Evolutionary conservation across 192 early-diverging fungal genomes (phyloP).

Genomic region (Backusella liffmaniae): DNA sequence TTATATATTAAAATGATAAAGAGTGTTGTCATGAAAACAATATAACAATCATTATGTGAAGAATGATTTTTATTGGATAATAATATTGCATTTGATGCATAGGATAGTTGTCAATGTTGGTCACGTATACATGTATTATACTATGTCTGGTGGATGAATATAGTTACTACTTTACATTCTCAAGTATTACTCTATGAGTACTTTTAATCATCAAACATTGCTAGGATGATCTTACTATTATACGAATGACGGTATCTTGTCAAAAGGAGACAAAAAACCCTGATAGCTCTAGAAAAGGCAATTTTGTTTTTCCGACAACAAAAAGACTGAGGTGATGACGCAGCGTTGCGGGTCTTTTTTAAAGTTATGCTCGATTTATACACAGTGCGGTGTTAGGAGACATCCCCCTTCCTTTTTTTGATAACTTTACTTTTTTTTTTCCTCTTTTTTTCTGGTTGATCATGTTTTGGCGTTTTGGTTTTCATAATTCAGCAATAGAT

Average conservation of each 20-base stretch:
- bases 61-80: too few species aligned
- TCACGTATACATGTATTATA: not conserved
- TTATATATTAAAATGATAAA: too few species aligned
- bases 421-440: conserved; percentile 3
- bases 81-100: too few species aligned
- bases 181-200: not conserved
- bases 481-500: conserved; percentile 90
- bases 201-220: not conserved
- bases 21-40: too few species aligned
- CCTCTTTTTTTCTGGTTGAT: conserved; percentile 7
- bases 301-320: not conserved
- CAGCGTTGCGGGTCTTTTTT: not conserved
- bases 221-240: not conserved
- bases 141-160: not conserved
- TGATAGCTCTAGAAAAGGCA: not conserved
- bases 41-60: too few species aligned
- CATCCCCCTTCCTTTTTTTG: conserved; percentile 3
- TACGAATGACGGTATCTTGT: not conserved
- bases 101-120: not conserved
- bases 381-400: conserved; percentile 1
- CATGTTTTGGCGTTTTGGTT: conserved; percentile 96
- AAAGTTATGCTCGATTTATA: not conserved
- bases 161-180: not conserved
- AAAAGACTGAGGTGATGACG: not conserved
- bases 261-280: not conserved